Percentiles rank a stretch among this genome's conserved stretches.
These are phyloP conservation scores for Cerrena zonata DNA, from an alignment of 1,284 basidiomycete genomes.

Conservation along the genomic window DNA sequence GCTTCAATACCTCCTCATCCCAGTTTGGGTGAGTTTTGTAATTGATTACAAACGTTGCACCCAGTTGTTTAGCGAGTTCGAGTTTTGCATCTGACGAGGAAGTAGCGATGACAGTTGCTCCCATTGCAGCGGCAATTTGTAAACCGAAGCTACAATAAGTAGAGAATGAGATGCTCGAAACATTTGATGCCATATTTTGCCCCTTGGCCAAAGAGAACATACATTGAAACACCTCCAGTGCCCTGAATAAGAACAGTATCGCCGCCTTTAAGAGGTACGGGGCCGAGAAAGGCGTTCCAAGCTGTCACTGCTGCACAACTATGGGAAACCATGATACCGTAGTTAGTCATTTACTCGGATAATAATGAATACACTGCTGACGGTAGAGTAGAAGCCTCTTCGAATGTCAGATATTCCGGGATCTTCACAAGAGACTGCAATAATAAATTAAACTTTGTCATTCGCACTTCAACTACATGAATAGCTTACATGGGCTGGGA, in stretches of 20 bases:
- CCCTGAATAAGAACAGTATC: conserved; percentile 31
- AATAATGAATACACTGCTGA: conserved; percentile 3
- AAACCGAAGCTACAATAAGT: conserved; percentile 18
- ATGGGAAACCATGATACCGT: neutral
- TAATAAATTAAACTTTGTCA: neutral
- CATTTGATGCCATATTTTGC: too few relatives aligned
- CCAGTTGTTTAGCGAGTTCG: conserved; percentile 22
- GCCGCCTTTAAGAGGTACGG: conserved; percentile 22
- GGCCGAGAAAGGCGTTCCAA: conserved; percentile 34
- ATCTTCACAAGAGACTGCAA: conserved; percentile 29
- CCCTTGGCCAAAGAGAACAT: neutral
- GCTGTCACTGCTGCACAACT: conserved; percentile 33
- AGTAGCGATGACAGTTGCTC: conserved; percentile 36
- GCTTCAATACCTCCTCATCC: conserved; percentile 28
- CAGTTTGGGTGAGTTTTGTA: conserved; percentile 34
- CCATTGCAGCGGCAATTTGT: conserved; percentile 34
- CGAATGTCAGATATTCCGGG: conserved; percentile 31
- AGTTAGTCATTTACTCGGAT: neutral
- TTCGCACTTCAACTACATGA: neutral
- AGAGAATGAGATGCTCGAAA: neutral
- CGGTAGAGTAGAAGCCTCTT: conserved; percentile 29
- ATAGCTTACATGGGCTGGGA: conserved; percentile 14
- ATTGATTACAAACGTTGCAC: conserved; percentile 29
- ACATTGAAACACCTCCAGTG: conserved; percentile 34
- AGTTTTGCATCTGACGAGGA: conserved; percentile 38